Evolutionary conservation across 352 stramenopile species (phyloP), one percentile per base, ranked within the genome.

Genomic region (Aphanomyces invadans): DNA sequence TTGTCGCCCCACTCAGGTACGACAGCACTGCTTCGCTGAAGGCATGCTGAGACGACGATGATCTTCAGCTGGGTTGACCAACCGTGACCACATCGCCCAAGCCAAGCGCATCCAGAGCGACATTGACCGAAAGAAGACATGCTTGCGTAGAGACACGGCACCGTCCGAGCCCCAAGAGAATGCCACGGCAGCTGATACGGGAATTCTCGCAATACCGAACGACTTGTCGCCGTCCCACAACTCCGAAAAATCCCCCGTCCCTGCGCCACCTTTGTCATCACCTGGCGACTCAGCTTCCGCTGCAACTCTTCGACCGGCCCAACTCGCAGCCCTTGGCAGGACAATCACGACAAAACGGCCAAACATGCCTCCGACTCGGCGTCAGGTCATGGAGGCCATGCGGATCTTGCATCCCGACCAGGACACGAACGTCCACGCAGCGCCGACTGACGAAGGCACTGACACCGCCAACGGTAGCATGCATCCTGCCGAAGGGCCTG

Each of bases 381-480:
- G 57, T 4, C 57, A 65, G 23, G 31, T 65, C 42, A 29, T 53
- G 33, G 42, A 51, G 7, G 57, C 57, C 4, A 23, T 65, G 42
- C 33, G 52, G 42, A 29, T 69, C 65, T 25, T 65, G 29, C 1
- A 61, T 54, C 9, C 55, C n/a, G 15, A 29, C 4, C 49, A n/a
- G n/a, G 45, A 9, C 17, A 61, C 11, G 19, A 29, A 61, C 2
- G 53, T 9, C 5, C 3, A 4, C 31, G 25, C 15, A 23, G 10
- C 36, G 53, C 53, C 28, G 5, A 17, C 51, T 19, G 15, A 23
- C 26, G 23, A 25, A 5, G 70, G 61, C 42, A 83, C 71, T 4
- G 71, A 72, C 9, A 36, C 61, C 9, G 74, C 74, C 0, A 83
- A 56, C 31, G 83, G 68, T n/a, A n/a, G n/a, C n/a, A n/a, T n/a